Percentiles rank a stretch among this genome's conserved stretches.
phyloP scores from a whole-genome alignment of 169 alveolate species.

The Blepharisma undulans region DNA sequence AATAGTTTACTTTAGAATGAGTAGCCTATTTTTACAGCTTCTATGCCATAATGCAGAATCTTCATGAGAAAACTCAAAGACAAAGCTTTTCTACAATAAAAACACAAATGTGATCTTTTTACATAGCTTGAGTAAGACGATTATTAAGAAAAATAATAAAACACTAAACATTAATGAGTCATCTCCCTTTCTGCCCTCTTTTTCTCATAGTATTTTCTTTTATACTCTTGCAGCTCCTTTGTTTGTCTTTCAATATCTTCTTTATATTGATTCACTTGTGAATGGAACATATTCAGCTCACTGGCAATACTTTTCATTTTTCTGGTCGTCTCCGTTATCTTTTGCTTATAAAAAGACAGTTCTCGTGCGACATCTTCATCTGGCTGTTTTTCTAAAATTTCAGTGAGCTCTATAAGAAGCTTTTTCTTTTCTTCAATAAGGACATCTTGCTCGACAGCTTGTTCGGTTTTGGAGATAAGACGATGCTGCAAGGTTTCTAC shows the following conservation, averaged over 20 bases:
- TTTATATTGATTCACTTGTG: slow-evolving; percentile 84
- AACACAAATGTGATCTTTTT: background rate
- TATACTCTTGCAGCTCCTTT: slow-evolving; percentile 82
- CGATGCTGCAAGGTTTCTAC: slow-evolving; percentile 77
- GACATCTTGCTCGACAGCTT: slow-evolving; percentile 84
- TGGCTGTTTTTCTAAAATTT: slow-evolving; percentile 80
- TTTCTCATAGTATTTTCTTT: slow-evolving; percentile 81
- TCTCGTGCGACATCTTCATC: slow-evolving; percentile 82
- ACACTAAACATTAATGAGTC: background rate
- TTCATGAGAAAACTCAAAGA: background rate
- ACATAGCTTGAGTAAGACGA: background rate
- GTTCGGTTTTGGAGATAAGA: slow-evolving; percentile 82
- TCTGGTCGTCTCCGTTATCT: slow-evolving; percentile 77
- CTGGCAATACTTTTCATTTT: slow-evolving; percentile 84
- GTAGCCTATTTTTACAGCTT: no score
- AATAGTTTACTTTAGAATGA: no score
- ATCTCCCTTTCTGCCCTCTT: slow-evolving; percentile 70
- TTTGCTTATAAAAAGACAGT: slow-evolving; percentile 71
- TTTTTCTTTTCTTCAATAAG: slow-evolving; percentile 80
- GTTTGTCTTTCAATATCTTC: slow-evolving; percentile 86
- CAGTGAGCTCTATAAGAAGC: slow-evolving; percentile 72
- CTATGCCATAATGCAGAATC: background rate
- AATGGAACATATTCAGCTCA: slow-evolving; percentile 84
- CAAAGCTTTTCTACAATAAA: background rate
- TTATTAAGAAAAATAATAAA: no score